Evolutionary conservation across 2,329 filamentous ascomycete species (phyloP), one percentile per base, ranked within the genome.

Genomic region (Graphium sp.): DNA sequence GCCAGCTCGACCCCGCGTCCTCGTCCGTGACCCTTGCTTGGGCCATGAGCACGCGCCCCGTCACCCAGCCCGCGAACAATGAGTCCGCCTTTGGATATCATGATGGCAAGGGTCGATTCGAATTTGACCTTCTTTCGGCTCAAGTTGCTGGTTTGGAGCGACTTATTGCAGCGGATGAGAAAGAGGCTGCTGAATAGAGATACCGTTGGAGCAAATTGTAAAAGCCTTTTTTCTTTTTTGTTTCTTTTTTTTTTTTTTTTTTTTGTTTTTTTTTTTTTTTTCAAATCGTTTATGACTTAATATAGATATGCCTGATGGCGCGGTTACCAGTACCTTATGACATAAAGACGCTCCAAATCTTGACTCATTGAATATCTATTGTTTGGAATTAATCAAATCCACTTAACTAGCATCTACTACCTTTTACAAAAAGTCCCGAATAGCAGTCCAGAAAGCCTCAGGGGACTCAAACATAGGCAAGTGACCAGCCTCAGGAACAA

Each of bases 391-490:
- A n/a, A n/a, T n/a, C n/a, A n/a, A n/a, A n/a, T n/a, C n/a, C n/a
- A n/a, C n/a, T n/a, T n/a, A n/a, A n/a, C n/a, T n/a, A n/a, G n/a
- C n/a, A n/a, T 12, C 23, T 10, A 9, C 7, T 13, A 5, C n/a
- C 13, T 14, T 12, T 42, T 39, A 64, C 33, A 81, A 39, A 36
- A 79, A 80, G 7, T 48, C 55, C 23, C 58, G 53, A 3, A 87
- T 56, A 25, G 68, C 67, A 17, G 63, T 54, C 45, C 74, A 74
- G 45, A 85, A 84, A 4, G 62, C 70, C 32, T 58, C 52, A 1
- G 79, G 74, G 38, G 70, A 66, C 52, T 91, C 83, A 26, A 73
- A 73, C 80, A 91, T 91, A 1, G 83, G 83, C 42, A 92, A 50
- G 55, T 92, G 83, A 0, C 83, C 83, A 0, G 81, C 72, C 7